These are phyloP conservation scores for Stromatinia cepivora DNA, from an alignment of 2,329 filamentous ascomycete genomes.

Conservation along the genomic window DNA sequence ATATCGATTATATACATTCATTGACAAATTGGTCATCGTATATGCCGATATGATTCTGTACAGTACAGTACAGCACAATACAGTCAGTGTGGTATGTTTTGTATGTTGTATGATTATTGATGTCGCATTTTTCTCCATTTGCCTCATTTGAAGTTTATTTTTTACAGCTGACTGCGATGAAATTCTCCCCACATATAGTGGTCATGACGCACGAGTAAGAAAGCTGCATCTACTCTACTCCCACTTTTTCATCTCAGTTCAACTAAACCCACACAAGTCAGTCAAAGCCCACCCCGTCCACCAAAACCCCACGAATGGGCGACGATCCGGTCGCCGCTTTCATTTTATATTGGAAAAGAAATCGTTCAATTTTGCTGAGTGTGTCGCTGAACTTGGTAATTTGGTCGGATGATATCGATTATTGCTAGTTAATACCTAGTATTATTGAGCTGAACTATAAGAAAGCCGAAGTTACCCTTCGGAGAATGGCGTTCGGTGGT, in stretches of 20 bases:
- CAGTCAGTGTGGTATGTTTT: conserved; percentile 11
- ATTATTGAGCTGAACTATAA: conserved; percentile 19
- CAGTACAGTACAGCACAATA: neutral
- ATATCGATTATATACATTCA: neutral
- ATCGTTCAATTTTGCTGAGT: conserved; percentile 7
- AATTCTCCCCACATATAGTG: conserved; percentile 13
- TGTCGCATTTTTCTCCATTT: conserved; percentile 8
- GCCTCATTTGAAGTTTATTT: neutral
- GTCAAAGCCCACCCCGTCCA: conserved; percentile 7
- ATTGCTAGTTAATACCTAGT: neutral
- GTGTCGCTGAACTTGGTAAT: conserved; percentile 6
- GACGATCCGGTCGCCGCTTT: conserved; percentile 20
- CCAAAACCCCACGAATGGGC: conserved; percentile 23
- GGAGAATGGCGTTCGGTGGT: neutral
- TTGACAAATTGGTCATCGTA: neutral
- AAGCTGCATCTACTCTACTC: conserved; percentile 9
- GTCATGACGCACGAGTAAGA: conserved; percentile 10
- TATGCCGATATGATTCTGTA: neutral
- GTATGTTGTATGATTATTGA: conserved; percentile 14
- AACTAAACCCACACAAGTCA: neutral
- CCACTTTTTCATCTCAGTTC: conserved; percentile 8
- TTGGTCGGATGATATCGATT: conserved; percentile 13
- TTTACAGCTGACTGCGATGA: conserved; percentile 15
- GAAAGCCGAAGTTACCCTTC: conserved; percentile 8
- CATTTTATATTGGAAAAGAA: conserved; percentile 11